Evolutionary conservation across 306 rosid species (phyloP).

Genomic region (Inga leiocalycina): DNA sequence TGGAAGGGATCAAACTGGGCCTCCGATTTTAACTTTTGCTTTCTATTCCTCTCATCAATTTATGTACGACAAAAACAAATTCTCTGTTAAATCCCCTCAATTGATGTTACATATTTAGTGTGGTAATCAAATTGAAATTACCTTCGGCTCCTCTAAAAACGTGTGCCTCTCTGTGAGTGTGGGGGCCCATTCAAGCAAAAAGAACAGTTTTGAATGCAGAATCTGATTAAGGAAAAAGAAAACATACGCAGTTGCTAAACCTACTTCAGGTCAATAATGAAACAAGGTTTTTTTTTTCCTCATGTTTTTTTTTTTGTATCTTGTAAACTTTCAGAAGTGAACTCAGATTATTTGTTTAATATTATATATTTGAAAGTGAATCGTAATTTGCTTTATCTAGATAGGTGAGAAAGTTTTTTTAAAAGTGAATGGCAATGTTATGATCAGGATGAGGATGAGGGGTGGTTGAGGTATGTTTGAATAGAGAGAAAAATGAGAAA

Average conservation of each 20-base stretch:
- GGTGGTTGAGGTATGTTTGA: too few species aligned
- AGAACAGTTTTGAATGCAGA: background rate
- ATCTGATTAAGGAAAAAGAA: too few species aligned
- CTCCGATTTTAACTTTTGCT: background rate
- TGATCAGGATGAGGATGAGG: background rate
- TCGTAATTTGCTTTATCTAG: background rate
- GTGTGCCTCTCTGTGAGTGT: background rate
- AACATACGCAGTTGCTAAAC: too few species aligned
- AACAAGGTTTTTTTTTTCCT: too few species aligned
- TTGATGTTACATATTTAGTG: background rate
- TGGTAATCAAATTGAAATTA: background rate
- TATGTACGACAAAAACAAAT: background rate
- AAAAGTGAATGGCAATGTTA: background rate
- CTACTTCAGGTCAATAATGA: too few species aligned
- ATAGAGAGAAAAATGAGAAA: too few species aligned
- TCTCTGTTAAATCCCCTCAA: background rate
- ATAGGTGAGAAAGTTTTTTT: background rate
- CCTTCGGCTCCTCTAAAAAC: background rate
- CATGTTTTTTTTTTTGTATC: too few species aligned
- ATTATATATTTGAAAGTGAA: background rate
- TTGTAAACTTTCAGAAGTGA: background rate
- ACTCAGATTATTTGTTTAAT: background rate
- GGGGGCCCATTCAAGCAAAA: conserved; percentile 19
- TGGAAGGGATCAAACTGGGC: background rate
- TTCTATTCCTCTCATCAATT: background rate